Percentiles rank a stretch among this genome's conserved stretches.
Conservation (phyloP, 768 basidiomycete species). For the Podaxis sp. region DNA sequence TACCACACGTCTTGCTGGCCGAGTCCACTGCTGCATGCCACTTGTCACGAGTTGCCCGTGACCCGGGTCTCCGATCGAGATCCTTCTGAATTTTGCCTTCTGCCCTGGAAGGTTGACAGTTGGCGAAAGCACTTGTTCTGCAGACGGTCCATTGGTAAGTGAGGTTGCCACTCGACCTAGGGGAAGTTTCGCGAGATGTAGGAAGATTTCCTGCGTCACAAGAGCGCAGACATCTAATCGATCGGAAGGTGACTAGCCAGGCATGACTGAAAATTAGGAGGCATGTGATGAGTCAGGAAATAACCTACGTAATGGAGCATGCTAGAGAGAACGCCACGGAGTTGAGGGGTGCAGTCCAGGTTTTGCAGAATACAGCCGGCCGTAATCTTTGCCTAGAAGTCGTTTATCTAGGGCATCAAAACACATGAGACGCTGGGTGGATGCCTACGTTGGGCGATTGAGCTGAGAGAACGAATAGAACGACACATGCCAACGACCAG, state of each 20-base stretch:
- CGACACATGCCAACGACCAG: constrained; percentile 48
- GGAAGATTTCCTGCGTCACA: not conserved
- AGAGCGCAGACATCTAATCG: not conserved
- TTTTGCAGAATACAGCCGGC: not conserved
- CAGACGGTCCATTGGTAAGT: not conserved
- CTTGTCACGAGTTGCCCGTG: too few species aligned
- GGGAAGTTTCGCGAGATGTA: not conserved
- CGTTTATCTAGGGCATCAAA: not conserved
- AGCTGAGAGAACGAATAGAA: constrained; percentile 37
- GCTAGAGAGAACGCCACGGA: constrained; percentile 4
- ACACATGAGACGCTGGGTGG: constrained; percentile 19
- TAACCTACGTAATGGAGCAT: constrained; percentile 2
- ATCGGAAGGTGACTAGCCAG: not conserved
- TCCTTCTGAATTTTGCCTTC: not conserved
- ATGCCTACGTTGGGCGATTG: constrained; percentile 20
- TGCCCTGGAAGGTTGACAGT: not conserved
- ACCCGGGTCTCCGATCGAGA: not conserved
- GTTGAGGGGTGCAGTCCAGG: not conserved
- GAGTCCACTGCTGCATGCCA: not conserved
- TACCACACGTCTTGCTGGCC: constrained; percentile 5
- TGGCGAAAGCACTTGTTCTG: too few species aligned
- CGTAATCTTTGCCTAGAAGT: not conserved
- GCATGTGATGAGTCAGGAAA: not conserved
- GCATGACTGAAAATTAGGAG: not conserved
- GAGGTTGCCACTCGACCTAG: not conserved